These are phyloP conservation scores for Epicoccum sorghinum DNA, from an alignment of 2,329 filamentous ascomycete species.

Conservation along the genomic window DNA sequence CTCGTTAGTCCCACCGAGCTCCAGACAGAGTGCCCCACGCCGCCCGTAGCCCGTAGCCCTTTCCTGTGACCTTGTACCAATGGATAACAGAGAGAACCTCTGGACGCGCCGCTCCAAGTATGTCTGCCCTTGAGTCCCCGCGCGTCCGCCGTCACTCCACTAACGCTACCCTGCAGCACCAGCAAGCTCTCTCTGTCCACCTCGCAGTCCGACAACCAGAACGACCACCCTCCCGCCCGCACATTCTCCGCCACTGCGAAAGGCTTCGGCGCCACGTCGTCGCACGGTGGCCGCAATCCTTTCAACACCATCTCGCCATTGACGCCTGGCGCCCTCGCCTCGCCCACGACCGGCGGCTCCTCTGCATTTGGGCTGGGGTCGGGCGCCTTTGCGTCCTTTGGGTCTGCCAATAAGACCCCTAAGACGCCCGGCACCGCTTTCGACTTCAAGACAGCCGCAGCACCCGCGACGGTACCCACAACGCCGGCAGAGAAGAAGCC, in stretches of 20 bases:
- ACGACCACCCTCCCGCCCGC: constrained; percentile 64
- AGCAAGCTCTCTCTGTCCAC: constrained; percentile 92
- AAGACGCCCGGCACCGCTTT: constrained; percentile 83
- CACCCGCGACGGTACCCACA: constrained; percentile 55
- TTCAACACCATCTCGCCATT: constrained; percentile 78
- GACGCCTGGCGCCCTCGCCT: constrained; percentile 68
- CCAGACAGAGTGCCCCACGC: constrained; percentile 24
- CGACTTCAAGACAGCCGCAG: constrained; percentile 70
- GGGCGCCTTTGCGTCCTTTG: constrained; percentile 96
- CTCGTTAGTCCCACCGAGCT: constrained; percentile 45
- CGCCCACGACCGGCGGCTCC: constrained; percentile 77
- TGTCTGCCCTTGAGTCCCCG: constrained; percentile 43
- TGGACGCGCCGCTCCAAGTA: constrained; percentile 88
- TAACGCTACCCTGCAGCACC: constrained; percentile 61
- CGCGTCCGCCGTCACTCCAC: constrained; percentile 21
- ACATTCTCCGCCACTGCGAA: constrained; percentile 70
- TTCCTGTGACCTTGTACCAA: constrained; percentile 31
- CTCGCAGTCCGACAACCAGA: constrained; percentile 61
- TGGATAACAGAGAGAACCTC: constrained; percentile 56
- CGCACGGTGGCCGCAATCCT: constrained; percentile 77
- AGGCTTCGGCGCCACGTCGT: constrained; percentile 75
- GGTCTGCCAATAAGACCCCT: constrained; percentile 79
- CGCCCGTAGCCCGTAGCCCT: constrained; percentile 8
- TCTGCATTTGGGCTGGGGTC: constrained; percentile 93
- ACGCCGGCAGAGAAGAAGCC: constrained; percentile 67